Conservation (phyloP, 768 basidiomycete species). For the Kondoa malvinella region DNA sequence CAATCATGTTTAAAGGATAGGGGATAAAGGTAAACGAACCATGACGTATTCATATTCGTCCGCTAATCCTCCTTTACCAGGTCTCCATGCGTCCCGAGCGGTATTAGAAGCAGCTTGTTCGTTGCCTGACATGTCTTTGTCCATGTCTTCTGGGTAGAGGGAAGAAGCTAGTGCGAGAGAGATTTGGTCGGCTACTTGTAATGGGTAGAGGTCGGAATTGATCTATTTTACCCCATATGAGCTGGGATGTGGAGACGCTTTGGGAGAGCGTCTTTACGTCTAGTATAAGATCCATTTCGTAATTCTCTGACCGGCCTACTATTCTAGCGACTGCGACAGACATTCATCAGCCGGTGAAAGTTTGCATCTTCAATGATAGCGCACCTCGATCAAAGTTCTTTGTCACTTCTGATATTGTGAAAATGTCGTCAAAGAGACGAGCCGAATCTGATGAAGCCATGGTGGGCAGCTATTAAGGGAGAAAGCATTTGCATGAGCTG, state of each 20-base stretch:
- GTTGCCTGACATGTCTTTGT: constrained; percentile 36
- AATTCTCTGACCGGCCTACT: constrained; percentile 72
- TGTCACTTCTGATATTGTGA: constrained; percentile 66
- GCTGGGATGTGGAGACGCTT: not conserved
- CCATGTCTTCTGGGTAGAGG: constrained; percentile 39
- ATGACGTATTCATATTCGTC: constrained; percentile 98
- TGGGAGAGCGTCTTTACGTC: constrained; percentile 42
- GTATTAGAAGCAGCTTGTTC: constrained; percentile 37
- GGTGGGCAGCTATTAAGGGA: too few relatives aligned
- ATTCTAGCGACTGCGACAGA: constrained; percentile 61
- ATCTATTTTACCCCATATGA: constrained; percentile 14
- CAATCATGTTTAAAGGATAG: not conserved
- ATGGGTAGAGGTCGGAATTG: constrained; percentile 75
- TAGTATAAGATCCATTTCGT: constrained; percentile 77
- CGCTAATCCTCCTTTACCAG: constrained; percentile 62
- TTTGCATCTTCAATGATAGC: constrained; percentile 26
- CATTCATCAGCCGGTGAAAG: constrained; percentile 15
- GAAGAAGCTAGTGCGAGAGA: constrained; percentile 74
- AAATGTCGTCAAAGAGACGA: constrained; percentile 84
- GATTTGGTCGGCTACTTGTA: constrained; percentile 52
- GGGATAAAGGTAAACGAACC: constrained; percentile 45
- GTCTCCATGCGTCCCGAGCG: constrained; percentile 43
- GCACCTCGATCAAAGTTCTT: constrained; percentile 95
- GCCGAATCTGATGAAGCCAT: not conserved
- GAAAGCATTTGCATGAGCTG: too few relatives aligned